These are phyloP conservation scores for Globisporangium alternatum DNA, from an alignment of 352 stramenopile genomes.

Conservation along the genomic window DNA sequence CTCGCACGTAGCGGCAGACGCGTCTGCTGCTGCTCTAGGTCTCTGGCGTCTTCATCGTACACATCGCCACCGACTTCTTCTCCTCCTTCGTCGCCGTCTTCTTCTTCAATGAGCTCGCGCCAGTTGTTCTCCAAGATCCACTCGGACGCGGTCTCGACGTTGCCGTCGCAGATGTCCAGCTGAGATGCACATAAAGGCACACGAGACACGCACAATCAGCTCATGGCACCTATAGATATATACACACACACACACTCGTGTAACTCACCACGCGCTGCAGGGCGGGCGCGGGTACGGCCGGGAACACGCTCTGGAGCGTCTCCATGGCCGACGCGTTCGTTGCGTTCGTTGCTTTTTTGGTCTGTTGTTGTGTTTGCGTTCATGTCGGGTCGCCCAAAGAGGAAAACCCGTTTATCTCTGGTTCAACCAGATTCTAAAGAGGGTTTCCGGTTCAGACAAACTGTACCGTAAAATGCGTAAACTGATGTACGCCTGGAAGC, in stretches of 20 bases:
- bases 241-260: background rate
- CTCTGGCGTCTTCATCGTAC: background rate
- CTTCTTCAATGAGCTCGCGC: constrained; percentile 34
- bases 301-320: constrained; percentile 41
- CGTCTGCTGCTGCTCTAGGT: background rate
- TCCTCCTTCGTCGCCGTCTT: constrained; percentile 3
- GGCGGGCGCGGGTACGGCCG: constrained; percentile 26
- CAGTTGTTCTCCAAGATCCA: constrained; percentile 65
- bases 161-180: constrained; percentile 54
- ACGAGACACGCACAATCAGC: background rate
- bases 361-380: background rate
- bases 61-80: background rate
- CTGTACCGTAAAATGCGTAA: too few relatives aligned
- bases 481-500: too few relatives aligned
- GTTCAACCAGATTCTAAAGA: too few relatives aligned
- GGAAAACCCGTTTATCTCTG: too few relatives aligned
- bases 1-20: background rate
- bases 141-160: constrained; percentile 45
- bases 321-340: constrained; percentile 46
- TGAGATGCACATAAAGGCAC: constrained; percentile 9
- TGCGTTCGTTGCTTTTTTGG: background rate
- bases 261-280: constrained; percentile 26
- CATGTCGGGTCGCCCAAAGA: background rate
- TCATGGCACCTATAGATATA: background rate
- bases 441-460: too few relatives aligned